Percentiles rank a stretch among this genome's conserved stretches.
phyloP scores from a whole-genome alignment of 1,284 basidiomycete species.

The Leccinum fallax region DNA sequence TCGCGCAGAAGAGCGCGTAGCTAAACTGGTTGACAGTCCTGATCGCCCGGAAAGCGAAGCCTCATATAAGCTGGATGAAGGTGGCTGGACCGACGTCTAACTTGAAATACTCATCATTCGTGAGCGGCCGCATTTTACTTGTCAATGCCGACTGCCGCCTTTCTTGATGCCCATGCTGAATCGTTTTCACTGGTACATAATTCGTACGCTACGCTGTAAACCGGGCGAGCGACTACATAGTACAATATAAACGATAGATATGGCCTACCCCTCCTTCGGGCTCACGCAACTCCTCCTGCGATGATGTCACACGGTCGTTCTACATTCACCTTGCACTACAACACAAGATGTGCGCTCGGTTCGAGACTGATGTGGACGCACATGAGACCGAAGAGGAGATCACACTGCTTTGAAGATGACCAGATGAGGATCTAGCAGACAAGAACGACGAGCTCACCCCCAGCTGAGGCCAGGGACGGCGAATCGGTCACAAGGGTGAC shows the following conservation, averaged over 20 bases:
- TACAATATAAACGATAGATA: too few relatives aligned
- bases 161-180: not conserved
- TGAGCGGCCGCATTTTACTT: not conserved
- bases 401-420: too few relatives aligned
- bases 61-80: constrained; percentile 87
- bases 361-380: too few relatives aligned
- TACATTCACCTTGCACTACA: not conserved
- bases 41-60: constrained; percentile 92
- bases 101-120: constrained; percentile 6
- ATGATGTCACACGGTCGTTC: not conserved
- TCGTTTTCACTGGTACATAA: not conserved
- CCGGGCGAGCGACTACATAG: not conserved
- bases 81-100: constrained; percentile 79
- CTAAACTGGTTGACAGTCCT: constrained; percentile 93
- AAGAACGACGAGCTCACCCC: too few relatives aligned
- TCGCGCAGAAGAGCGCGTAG: constrained; percentile 91
- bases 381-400: too few relatives aligned
- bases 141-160: not conserved
- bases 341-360: too few relatives aligned
- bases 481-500: too few relatives aligned
- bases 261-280: too few relatives aligned
- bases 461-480: too few relatives aligned
- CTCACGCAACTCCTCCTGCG: too few relatives aligned
- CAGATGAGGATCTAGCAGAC: not conserved
- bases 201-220: not conserved